Percentiles rank a stretch among this genome's conserved stretches.
phyloP scores from a whole-genome alignment of 2,329 filamentous ascomycete genomes.

The Cladosporium velox region DNA sequence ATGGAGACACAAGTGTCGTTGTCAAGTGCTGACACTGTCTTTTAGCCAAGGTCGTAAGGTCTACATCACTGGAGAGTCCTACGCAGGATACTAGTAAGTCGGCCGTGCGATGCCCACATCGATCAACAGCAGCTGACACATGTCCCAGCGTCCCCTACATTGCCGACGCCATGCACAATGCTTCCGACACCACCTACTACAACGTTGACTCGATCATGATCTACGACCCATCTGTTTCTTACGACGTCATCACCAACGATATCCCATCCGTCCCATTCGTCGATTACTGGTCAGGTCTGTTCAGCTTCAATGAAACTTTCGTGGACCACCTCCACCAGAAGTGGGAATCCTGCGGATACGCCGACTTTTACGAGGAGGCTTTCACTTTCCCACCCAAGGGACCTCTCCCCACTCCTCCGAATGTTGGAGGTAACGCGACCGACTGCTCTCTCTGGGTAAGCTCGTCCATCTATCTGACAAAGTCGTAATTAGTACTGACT shows the following conservation, averaged over 20 bases:
- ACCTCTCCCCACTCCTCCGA: constrained; percentile 57
- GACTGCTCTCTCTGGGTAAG: constrained; percentile 50
- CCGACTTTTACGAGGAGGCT: constrained; percentile 60
- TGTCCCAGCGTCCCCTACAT: constrained; percentile 65
- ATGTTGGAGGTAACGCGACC: constrained; percentile 43
- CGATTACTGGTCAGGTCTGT: constrained; percentile 61
- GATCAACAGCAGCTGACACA: not conserved
- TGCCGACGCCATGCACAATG: constrained; percentile 69
- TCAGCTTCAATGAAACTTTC: constrained; percentile 65
- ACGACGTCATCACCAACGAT: constrained; percentile 53
- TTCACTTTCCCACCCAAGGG: constrained; percentile 69
- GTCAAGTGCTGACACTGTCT: not conserved
- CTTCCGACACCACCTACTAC: constrained; percentile 66
- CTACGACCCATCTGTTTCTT: constrained; percentile 68
- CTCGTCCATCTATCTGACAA: not conserved
- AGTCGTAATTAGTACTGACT: not conserved
- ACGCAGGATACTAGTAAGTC: constrained; percentile 32
- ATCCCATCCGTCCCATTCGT: constrained; percentile 60
- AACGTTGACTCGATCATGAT: constrained; percentile 69
- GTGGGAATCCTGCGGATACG: constrained; percentile 61
- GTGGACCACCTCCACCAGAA: constrained; percentile 54
- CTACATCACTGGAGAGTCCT: constrained; percentile 68
- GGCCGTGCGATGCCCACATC: not conserved
- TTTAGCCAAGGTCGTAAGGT: constrained; percentile 50
- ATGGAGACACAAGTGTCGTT: not conserved